Base-by-base conservation (phyloP, 495 filamentous ascomycete genomes). In the Penicillium malachiteum region DNA sequence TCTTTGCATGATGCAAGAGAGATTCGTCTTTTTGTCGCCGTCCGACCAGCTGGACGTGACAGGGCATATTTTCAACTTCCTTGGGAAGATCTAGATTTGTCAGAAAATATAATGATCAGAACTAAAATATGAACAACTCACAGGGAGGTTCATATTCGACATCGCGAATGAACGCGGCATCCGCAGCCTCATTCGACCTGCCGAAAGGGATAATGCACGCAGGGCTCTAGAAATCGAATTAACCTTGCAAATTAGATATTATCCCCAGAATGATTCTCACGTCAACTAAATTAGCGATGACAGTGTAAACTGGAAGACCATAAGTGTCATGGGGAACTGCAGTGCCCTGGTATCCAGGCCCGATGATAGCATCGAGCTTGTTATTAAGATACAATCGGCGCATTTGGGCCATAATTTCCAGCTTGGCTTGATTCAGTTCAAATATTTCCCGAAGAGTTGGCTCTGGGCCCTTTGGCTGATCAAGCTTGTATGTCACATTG, bases 1-100 rank as follows among this genome's bases (percentile, higher is more conserved):
- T 21, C 35, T 47, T 53, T 1, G 61, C 60, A 17, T 67, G 56
- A 11, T 62, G 64, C 2, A 63, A 21, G 18, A 70, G 38, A 3
- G 30, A 17, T 45, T 71, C 68, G 16, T 71, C 68, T 31, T 65
- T 63, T 35, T 65, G 47, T 18, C 66, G 62, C 13, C 64, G 54
- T 1, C 66, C 68, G 13, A 69, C 54, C 11, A 71, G 14, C 45
- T 71, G 68, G 10, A 69, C 52, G 41, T 68, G 65, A 50, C 68
- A 71, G 2, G 68, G 68, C 0, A 66, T 66, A 34, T 58, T 59
- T 33, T 71, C 62, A 11, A 67, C 48, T n/a, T 52, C 44, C 3
- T 55, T 38, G 1, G 68, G 63, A 10, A 52, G 18, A 37, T 68
- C 64, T 71, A 14, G 31, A 2, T 9, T 3, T 7, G 16, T 30